phyloP scores from a whole-genome alignment of 495 filamentous ascomycete genomes.

The Pyrenopolyporus hunteri region DNA sequence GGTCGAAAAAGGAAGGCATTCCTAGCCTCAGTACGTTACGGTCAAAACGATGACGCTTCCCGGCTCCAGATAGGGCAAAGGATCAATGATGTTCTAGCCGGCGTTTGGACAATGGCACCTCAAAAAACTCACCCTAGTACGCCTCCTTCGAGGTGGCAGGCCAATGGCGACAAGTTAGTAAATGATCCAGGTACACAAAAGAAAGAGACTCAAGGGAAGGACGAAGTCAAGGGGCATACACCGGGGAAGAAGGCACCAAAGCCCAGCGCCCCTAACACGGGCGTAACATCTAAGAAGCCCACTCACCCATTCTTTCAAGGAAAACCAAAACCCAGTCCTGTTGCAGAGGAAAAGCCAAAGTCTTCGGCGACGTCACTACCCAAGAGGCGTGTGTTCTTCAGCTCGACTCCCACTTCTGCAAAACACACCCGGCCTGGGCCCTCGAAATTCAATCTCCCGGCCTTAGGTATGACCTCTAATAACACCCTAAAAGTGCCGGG shows the following conservation, averaged over 20 bases:
- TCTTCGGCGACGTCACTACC: conserved; percentile 11
- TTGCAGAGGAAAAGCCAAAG: conserved; percentile 27
- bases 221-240: background rate
- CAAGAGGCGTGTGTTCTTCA: conserved; percentile 43
- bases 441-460: conserved; percentile 35
- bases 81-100: conserved; percentile 45
- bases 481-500: conserved; percentile 61
- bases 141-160: conserved; percentile 16
- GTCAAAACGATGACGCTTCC: conserved; percentile 38
- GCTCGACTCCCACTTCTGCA: conserved; percentile 44
- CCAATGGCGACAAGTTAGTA: background rate
- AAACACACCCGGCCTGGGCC: conserved; percentile 31
- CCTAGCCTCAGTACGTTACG: conserved; percentile 46
- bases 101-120: conserved; percentile 9
- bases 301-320: conserved; percentile 84
- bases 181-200: background rate
- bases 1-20: conserved; percentile 28
- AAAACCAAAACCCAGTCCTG: conserved; percentile 39
- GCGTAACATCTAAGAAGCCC: conserved; percentile 56
- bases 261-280: background rate
- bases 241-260: conserved; percentile 34
- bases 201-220: background rate
- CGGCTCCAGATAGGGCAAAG: conserved; percentile 42
- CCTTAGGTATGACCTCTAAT: conserved; percentile 42
- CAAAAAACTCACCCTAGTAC: conserved; percentile 1